Evolutionary conservation across 164 flowering plant species (phyloP), one percentile per base, ranked within the genome.

Genomic region (Buxus sempervirens): DNA sequence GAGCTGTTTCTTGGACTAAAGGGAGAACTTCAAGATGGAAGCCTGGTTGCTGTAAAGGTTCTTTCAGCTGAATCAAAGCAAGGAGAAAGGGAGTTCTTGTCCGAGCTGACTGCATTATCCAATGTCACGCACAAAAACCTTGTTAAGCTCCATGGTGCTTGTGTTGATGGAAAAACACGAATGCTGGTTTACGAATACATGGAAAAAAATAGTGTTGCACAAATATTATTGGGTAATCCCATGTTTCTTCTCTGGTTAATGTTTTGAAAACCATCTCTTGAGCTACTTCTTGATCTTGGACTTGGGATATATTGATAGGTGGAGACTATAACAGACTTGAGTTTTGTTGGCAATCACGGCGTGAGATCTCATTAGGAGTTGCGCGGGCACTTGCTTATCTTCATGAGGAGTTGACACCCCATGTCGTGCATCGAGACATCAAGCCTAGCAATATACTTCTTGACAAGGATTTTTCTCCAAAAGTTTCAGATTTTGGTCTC

Each of bases 1-100:
- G 13, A 45, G 51, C 51, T 45, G 2, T 45, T 45, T 6, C 10
- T 41, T 68, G 64, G 63, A 28, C 42, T 36, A 24, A 25, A 82
- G 86, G 86, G 82, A 53, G 72, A 41, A 62, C 77, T 83, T 15
- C 20, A 54, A 71, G 80, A 79, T 76, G 86, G 86, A 28, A 73
- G 13, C 13, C 14, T 38, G 0, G 81, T 73, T 0, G 86, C 83
- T 0, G 73, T 78, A 20, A 80, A 82, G 61, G 76, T 82, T 22
- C 73, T 80, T 45, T 78, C 86, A 16, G 68, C 26, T 0, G 77
- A 73, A 71, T 83, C 86, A 69, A 78, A 56, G 24, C 86, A 80
- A 73, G 84, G 86, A 27, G 76, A 69, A 15, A 67, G 51, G 22
- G 86, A 81, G 59, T 83, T 83, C 68, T 59, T 73, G 72, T 66